phyloP scores from a whole-genome alignment of 1,139 yeast genomes.

The Hemisphaericaspora xylanilytica region DNA sequence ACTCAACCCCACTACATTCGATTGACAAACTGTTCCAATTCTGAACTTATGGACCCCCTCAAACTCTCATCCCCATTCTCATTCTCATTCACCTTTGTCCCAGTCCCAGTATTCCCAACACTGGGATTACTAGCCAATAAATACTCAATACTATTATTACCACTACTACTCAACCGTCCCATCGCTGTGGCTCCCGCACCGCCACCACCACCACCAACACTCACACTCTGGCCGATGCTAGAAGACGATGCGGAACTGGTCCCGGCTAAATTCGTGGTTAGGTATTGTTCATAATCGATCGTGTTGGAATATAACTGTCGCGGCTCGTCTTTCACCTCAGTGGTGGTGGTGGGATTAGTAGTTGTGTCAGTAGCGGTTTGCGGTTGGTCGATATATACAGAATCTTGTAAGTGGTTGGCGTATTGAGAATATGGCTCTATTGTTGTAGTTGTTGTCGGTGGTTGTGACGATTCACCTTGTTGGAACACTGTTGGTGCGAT shows the following conservation, averaged over 20 bases:
- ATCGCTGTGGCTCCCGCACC: too few relatives aligned
- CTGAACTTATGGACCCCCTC: not conserved
- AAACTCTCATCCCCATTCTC: not conserved
- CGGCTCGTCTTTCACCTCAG: too few relatives aligned
- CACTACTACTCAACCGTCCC: too few relatives aligned
- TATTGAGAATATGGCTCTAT: not conserved
- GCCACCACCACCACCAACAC: too few relatives aligned
- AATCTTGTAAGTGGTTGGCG: not conserved
- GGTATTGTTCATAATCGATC: not conserved
- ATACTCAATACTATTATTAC: slow-evolving; percentile 3
- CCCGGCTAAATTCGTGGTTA: not conserved
- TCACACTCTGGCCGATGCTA: too few relatives aligned
- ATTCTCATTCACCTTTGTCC: not conserved
- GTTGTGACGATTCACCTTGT: too few relatives aligned
- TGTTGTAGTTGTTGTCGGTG: not conserved
- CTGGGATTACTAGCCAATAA: too few relatives aligned
- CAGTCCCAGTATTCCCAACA: too few relatives aligned
- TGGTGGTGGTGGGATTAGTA: too few relatives aligned
- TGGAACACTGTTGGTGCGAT: too few relatives aligned
- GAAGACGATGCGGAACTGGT: not conserved
- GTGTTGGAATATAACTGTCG: too few relatives aligned
- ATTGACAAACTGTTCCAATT: not conserved
- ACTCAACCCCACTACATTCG: not conserved
- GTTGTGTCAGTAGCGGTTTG: too few relatives aligned
- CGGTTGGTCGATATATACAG: not conserved